These are phyloP conservation scores for Cutaneotrichosporon sp. DNA, from an alignment of 1,284 basidiomycete species.

Conservation along the genomic window DNA sequence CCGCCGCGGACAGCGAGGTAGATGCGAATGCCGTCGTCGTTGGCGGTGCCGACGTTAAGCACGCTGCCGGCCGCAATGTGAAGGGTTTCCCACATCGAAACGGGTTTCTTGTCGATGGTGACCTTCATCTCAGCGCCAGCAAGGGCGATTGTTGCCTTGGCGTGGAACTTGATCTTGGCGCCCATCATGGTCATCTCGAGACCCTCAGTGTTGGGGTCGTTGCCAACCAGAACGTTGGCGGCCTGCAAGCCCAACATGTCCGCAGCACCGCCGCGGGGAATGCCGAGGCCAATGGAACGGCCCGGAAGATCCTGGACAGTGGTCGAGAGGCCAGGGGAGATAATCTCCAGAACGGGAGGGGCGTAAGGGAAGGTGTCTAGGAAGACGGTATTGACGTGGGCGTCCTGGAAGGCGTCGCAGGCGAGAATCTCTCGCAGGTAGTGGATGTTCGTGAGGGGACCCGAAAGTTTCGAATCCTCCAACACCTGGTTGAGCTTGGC, in stretches of 20 bases:
- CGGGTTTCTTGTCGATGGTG: slow-evolving; percentile 50
- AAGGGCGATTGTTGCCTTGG: slow-evolving; percentile 55
- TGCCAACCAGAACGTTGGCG: slow-evolving; percentile 62
- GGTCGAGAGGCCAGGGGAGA: slow-evolving; percentile 58
- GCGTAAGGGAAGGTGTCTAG: slow-evolving; percentile 41
- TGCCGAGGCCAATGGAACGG: slow-evolving; percentile 57
- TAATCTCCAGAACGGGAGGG: slow-evolving; percentile 55
- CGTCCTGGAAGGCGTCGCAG: slow-evolving; percentile 50
- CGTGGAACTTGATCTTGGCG: slow-evolving; percentile 53
- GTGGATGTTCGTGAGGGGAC: slow-evolving; percentile 57
- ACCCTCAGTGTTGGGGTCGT: slow-evolving; percentile 55
- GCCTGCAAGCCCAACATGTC: slow-evolving; percentile 58
- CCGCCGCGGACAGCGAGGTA: slow-evolving; percentile 61
- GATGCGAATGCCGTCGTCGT: slow-evolving; percentile 53
- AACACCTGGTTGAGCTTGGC: slow-evolving; percentile 38
- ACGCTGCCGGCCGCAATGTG: slow-evolving; percentile 52
- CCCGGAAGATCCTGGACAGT: slow-evolving; percentile 64
- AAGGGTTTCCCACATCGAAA: slow-evolving; percentile 55
- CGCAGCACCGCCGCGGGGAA: slow-evolving; percentile 64
- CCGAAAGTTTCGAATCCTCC: slow-evolving; percentile 49
- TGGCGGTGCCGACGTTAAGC: slow-evolving; percentile 49
- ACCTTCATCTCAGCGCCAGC: slow-evolving; percentile 55
- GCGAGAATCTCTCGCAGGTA: slow-evolving; percentile 54
- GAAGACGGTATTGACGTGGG: slow-evolving; percentile 56
- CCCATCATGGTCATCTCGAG: slow-evolving; percentile 55